Base-by-base conservation (phyloP, 768 basidiomycete genomes). In the Phylloporus arenicola region DNA sequence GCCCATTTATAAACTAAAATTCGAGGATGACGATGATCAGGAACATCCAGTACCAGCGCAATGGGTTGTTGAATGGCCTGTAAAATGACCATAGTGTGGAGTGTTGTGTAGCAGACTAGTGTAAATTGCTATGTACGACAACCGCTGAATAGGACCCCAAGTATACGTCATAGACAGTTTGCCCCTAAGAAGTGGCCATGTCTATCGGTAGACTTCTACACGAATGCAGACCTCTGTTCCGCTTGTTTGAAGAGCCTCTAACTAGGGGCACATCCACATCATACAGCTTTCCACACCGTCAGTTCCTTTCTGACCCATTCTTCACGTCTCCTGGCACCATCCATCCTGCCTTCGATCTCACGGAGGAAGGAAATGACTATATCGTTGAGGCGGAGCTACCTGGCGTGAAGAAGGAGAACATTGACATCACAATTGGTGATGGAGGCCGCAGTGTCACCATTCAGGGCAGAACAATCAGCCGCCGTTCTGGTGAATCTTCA, bases 11-110 rank as follows among this genome's bases (percentile, higher is more conserved):
- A 85, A 84, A 65, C 76, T 92, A 22, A 88, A 86, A 61, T 92
- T 92, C 55, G 90, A 92, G 64, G 90, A 92, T 56, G 90, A 92
- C 55, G 89, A 90, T 55, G 84, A 88, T 59, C 86, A 87, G 65
- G 84, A 86, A 52, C 86, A 90, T 59, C 59, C 75, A 31, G 87
- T 92, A 20, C 70, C 78, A n/a, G 85, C 87, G 1, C 81, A 86
- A 45, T 83, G 76, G 77, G 89, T 92, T 8, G 88, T 92, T 25
- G 88, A 89, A 64, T 89, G 84, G 79, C 88, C 88, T 30, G 75
- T 77, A 20, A 42, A 65, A 49, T 45, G 35, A 54, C 34, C 19
- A 46, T 31, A 13, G 30, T 13, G 29, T 30, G 30, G 30, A 13
- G 30, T 13, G 30, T 30, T 30, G 29, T 37, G 22, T 54, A 41